These are phyloP conservation scores for Dysphania ambrosioides DNA, from an alignment of 148 eudicot genomes.

Conservation along the genomic window DNA sequence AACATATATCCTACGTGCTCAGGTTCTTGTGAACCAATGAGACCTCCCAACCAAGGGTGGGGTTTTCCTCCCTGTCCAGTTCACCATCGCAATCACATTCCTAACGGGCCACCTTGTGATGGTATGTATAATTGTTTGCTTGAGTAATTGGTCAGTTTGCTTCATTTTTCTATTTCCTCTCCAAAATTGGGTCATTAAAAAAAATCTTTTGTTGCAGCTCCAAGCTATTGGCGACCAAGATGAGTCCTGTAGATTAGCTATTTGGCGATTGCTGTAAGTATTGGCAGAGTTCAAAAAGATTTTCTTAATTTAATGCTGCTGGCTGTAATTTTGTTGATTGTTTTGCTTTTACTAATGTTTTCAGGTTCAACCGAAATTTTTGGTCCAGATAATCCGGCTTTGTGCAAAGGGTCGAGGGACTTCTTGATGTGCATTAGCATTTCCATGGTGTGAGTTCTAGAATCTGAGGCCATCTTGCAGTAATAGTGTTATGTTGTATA, in stretches of 20 bases:
- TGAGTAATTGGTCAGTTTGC: constrained; percentile 2
- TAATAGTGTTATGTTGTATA: constrained; percentile 7
- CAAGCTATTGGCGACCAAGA: constrained; percentile 82
- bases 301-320: neutral
- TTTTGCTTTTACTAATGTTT: neutral
- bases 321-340: neutral
- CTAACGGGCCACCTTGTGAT: constrained; percentile 57
- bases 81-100: constrained; percentile 56
- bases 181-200: neutral
- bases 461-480: neutral
- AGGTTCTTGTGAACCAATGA: constrained; percentile 58
- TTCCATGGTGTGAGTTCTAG: constrained; percentile 11
- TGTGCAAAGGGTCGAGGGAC: constrained; percentile 33
- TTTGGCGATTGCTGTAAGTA: constrained; percentile 24
- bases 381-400: constrained; percentile 27
- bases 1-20: constrained; percentile 44
- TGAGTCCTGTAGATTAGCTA: constrained; percentile 27
- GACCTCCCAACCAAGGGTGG: constrained; percentile 58
- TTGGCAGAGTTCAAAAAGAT: neutral
- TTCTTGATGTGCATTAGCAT: constrained; percentile 16
- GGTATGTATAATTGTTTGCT: constrained; percentile 41
- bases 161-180: neutral
- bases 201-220: constrained; percentile 53
- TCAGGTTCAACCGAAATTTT: constrained; percentile 13
- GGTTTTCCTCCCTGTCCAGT: constrained; percentile 50